A percentile compares a stretch with the other conserved stretches of the same genome.
phyloP scores from a whole-genome alignment of 805 yeast species.

The Starmera dryadoides region DNA sequence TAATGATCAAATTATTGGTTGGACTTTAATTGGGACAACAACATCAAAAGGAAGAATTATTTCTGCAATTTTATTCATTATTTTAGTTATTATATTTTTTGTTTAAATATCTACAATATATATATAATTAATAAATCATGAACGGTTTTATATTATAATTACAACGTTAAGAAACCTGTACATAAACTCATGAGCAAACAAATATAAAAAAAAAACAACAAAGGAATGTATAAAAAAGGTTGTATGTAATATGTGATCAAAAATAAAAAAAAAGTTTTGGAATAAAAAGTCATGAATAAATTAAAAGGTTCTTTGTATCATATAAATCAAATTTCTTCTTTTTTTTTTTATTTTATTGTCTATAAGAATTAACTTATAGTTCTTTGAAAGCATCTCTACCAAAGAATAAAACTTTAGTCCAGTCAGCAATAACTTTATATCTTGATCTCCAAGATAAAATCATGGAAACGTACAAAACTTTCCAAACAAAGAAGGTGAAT shows the following conservation, averaged over 20 bases:
- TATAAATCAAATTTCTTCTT: neutral
- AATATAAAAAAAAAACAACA: neutral
- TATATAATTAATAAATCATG: too few species aligned
- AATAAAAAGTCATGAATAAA: neutral
- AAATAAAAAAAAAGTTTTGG: too few species aligned
- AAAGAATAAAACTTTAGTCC: conserved; percentile 81
- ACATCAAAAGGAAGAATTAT: neutral
- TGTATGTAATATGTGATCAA: too few species aligned
- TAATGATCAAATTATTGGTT: neutral
- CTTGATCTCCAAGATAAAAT: conserved; percentile 82
- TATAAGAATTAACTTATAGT: conserved; percentile 26
- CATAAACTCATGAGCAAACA: neutral
- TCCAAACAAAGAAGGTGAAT: conserved; percentile 87
- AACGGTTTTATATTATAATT: neutral
- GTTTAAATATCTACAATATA: too few species aligned
- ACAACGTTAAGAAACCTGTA: neutral
- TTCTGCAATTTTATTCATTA: neutral
- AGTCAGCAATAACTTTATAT: conserved; percentile 77
- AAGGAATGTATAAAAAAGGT: neutral
- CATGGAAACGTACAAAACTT: conserved; percentile 86
- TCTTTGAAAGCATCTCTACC: conserved; percentile 93
- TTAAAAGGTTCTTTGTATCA: neutral
- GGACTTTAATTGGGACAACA: neutral
- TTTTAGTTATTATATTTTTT: neutral
- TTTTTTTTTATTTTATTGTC: neutral